Evolutionary conservation across 2,329 filamentous ascomycete genomes (phyloP).

Genomic region (Phialophora expanda): DNA sequence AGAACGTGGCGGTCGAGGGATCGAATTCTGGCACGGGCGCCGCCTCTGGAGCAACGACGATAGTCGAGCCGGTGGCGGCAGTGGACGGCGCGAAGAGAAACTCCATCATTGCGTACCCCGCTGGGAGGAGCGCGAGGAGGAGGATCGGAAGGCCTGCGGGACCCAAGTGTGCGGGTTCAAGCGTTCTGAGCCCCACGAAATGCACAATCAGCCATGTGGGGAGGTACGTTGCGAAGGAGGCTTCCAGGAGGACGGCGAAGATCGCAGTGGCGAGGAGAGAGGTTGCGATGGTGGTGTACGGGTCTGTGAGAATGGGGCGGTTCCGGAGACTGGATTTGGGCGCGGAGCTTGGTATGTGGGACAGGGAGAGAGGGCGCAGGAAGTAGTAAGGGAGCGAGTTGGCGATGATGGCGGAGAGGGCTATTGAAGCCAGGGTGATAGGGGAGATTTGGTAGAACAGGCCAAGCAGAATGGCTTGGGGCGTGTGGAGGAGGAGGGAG

Average conservation of each 20-base stretch:
- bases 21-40: conserved; percentile 58
- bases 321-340: conserved; percentile 57
- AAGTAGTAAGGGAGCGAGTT: conserved; percentile 75
- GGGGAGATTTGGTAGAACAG: conserved; percentile 76
- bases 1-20: conserved; percentile 67
- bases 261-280: conserved; percentile 72
- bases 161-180: conserved; percentile 70
- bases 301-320: conserved; percentile 68
- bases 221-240: conserved; percentile 71
- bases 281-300: conserved; percentile 66
- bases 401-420: conserved; percentile 71
- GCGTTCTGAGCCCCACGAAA: conserved; percentile 72
- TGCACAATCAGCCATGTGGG: conserved; percentile 73
- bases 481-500: conserved; percentile 73
- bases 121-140: conserved; percentile 63
- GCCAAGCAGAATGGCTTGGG: conserved; percentile 74
- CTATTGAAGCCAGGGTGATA: conserved; percentile 64
- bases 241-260: conserved; percentile 74
- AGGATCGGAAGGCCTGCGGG: conserved; percentile 56
- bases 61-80: conserved; percentile 48
- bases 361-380: conserved; percentile 69
- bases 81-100: conserved; percentile 73
- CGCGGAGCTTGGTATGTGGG: conserved; percentile 63
- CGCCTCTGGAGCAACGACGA: conserved; percentile 27
- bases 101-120: conserved; percentile 72